A percentile compares a stretch with the other conserved stretches of the same genome.
Evolutionary conservation across 2,329 filamentous ascomycete species (phyloP).

Genomic region (Coniochaeta ligniaria): DNA sequence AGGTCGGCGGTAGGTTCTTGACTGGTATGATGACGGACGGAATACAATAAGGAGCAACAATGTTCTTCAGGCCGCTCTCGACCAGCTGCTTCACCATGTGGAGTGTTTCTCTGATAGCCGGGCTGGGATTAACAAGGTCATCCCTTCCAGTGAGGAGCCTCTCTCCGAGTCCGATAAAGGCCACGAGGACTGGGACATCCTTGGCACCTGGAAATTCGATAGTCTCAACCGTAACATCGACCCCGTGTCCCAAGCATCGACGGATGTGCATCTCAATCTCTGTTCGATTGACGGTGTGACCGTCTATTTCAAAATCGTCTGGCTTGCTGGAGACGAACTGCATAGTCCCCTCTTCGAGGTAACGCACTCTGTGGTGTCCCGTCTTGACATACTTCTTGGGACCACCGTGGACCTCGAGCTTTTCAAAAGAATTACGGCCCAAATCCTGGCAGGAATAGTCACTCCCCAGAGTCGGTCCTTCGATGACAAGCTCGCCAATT

Average conservation of each 20-base stretch:
- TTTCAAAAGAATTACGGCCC: constrained; percentile 9
- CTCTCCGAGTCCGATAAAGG: constrained; percentile 41
- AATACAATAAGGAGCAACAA: constrained; percentile 32
- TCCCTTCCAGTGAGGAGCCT: constrained; percentile 27
- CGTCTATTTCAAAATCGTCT: constrained; percentile 32
- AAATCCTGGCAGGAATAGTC: constrained; percentile 23
- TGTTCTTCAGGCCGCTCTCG: constrained; percentile 29
- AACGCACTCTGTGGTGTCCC: constrained; percentile 39
- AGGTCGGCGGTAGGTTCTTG: constrained; percentile 35
- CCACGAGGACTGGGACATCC: constrained; percentile 31
- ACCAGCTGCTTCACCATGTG: constrained; percentile 36
- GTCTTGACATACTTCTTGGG: constrained; percentile 38
- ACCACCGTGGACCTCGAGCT: constrained; percentile 14
- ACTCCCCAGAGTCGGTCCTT: constrained; percentile 44
- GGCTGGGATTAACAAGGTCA: constrained; percentile 28
- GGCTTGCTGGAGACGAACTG: constrained; percentile 37
- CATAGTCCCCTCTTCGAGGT: constrained; percentile 38
- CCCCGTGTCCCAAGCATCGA: constrained; percentile 34
- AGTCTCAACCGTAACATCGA: constrained; percentile 42
- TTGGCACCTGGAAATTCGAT: constrained; percentile 36
- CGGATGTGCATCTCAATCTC: constrained; percentile 41
- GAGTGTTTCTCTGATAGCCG: constrained; percentile 32
- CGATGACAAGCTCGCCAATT: constrained; percentile 52
- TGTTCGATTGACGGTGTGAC: constrained; percentile 30
- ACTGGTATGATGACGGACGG: constrained; percentile 42